Conservation (phyloP, 306 rosid genomes). For the Trifolium repens region DNA sequence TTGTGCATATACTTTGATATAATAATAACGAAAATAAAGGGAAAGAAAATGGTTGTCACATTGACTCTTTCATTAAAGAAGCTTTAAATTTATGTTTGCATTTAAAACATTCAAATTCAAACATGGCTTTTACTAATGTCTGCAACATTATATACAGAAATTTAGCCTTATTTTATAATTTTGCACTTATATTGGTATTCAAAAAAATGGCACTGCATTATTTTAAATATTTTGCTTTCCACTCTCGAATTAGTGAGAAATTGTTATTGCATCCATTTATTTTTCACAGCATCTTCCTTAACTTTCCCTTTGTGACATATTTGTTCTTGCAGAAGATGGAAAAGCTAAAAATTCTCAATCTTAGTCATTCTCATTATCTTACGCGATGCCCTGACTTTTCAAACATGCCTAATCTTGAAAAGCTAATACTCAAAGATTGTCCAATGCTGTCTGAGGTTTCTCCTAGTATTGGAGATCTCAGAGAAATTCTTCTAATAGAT, state of each 20-base stretch:
- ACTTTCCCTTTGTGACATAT: no score
- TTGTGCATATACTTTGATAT: not conserved
- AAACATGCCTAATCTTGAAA: constrained; percentile 47
- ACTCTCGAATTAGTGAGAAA: not conserved
- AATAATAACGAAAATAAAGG: not conserved
- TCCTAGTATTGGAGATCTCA: constrained; percentile 36
- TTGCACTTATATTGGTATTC: not conserved
- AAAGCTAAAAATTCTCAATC: constrained; percentile 47
- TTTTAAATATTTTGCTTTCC: no score
- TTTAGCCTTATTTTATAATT: not conserved
- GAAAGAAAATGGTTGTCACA: not conserved
- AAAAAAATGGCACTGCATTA: not conserved
- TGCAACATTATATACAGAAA: not conserved
- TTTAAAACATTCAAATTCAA: no score
- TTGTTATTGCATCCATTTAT: not conserved
- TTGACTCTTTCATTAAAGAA: not conserved
- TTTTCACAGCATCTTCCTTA: not conserved
- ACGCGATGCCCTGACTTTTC: constrained; percentile 46
- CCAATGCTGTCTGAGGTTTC: constrained; percentile 21
- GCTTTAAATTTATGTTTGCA: no score
- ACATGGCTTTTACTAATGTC: not conserved
- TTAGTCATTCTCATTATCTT: constrained; percentile 45
- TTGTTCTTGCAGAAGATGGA: constrained; percentile 25
- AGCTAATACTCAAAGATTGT: constrained; percentile 44
- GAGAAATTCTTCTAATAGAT: constrained; percentile 25